Evolutionary conservation across 805 yeast species (phyloP).

Genomic region (Spathaspora gorwiae): DNA sequence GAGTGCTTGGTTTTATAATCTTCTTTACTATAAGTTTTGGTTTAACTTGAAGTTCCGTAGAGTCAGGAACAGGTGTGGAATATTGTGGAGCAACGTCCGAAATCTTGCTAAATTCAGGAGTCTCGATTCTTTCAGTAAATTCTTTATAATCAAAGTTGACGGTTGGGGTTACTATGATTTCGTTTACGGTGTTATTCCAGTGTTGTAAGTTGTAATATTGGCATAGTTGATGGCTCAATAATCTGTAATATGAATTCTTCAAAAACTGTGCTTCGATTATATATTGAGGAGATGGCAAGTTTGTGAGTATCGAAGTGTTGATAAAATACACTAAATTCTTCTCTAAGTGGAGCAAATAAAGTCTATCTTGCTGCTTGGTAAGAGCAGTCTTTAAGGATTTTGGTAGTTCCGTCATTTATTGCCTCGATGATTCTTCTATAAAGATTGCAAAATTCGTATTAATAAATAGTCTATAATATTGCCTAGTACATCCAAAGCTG

Average conservation of each 20-base stretch:
- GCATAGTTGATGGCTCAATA: slow-evolving; percentile 66
- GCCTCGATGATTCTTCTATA: too few relatives aligned
- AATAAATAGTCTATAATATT: too few relatives aligned
- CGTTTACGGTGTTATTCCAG: slow-evolving; percentile 18
- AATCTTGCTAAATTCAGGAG: slow-evolving; percentile 5
- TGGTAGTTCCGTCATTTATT: slow-evolving; percentile 10
- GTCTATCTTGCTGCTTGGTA: slow-evolving; percentile 17
- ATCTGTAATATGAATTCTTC: slow-evolving; percentile 64
- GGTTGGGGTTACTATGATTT: slow-evolving; percentile 17
- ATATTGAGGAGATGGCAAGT: slow-evolving; percentile 5
- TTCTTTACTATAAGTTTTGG: slow-evolving; percentile 15
- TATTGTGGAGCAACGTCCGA: slow-evolving; percentile 7
- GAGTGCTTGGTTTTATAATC: neutral
- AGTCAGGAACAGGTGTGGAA: neutral
- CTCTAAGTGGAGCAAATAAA: slow-evolving; percentile 18
- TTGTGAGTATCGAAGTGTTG: slow-evolving; percentile 6
- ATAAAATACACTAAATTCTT: slow-evolving; percentile 16
- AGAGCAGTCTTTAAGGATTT: slow-evolving; percentile 15
- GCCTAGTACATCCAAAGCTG: too few relatives aligned
- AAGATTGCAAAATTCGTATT: too few relatives aligned
- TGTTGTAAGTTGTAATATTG: slow-evolving; percentile 63
- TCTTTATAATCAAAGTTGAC: slow-evolving; percentile 12
- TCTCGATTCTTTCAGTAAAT: slow-evolving; percentile 2
- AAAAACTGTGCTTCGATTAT: slow-evolving; percentile 25
- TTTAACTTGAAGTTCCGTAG: slow-evolving; percentile 5